These are phyloP conservation scores for Neltuma alba DNA, from an alignment of 306 rosid species.

Conservation along the genomic window DNA sequence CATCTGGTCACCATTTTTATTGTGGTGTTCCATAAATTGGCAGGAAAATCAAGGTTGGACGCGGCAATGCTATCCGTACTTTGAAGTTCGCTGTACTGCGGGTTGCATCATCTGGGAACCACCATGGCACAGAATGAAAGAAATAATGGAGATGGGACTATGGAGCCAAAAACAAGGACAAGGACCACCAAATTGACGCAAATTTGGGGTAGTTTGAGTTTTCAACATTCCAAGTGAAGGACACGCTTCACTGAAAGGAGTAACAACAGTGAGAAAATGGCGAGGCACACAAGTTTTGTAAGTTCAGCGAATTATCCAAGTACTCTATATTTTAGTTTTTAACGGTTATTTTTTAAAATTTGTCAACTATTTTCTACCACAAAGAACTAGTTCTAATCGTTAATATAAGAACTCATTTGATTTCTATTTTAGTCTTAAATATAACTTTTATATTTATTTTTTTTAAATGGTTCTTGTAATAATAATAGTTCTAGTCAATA, in stretches of 20 bases:
- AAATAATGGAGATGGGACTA: not conserved
- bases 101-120: not conserved
- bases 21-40: not conserved
- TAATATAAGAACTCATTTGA: too few species aligned
- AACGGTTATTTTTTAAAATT: too few species aligned
- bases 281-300: not conserved
- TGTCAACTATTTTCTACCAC: too few species aligned
- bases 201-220: not conserved
- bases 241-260: not conserved
- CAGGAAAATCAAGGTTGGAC: not conserved
- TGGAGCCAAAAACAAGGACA: not conserved
- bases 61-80: not conserved
- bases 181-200: not conserved
- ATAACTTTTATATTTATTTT: too few species aligned
- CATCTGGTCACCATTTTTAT: not conserved
- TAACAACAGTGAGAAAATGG: not conserved
- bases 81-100: not conserved
- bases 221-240: not conserved
- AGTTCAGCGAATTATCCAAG: not conserved
- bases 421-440: too few species aligned
- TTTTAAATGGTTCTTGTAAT: too few species aligned
- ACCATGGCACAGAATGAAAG: slow-evolving; percentile 10
- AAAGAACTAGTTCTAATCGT: too few species aligned
- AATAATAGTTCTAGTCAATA: too few species aligned
- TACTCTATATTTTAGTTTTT: too few species aligned